These are phyloP conservation scores for Ogataea pini DNA, from an alignment of 805 yeast genomes.

Conservation along the genomic window DNA sequence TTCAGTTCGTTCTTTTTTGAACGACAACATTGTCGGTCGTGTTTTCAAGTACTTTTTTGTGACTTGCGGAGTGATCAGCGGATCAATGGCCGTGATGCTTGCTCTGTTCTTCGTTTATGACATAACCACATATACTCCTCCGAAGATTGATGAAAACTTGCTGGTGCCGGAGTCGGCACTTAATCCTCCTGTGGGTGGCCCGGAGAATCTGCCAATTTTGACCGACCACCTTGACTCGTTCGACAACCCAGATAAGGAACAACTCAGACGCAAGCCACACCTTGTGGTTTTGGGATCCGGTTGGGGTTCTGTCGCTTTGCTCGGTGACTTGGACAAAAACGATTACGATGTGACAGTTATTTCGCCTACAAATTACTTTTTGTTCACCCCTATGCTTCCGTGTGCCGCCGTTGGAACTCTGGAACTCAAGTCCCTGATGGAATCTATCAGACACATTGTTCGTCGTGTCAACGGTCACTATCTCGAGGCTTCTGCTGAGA, in stretches of 20 bases:
- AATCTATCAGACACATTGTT: constrained; percentile 61
- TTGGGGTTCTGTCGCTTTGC: constrained; percentile 67
- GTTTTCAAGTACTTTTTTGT: constrained; percentile 36
- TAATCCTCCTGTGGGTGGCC: constrained; percentile 62
- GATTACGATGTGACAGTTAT: constrained; percentile 66
- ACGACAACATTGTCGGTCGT: constrained; percentile 34
- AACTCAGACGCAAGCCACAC: constrained; percentile 50
- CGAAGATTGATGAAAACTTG: constrained; percentile 43
- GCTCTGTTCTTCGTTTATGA: constrained; percentile 62
- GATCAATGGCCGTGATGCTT: constrained; percentile 43
- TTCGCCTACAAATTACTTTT: constrained; percentile 67
- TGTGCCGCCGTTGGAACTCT: constrained; percentile 72
- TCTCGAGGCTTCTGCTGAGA: constrained; percentile 61
- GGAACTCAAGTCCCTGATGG: constrained; percentile 63
- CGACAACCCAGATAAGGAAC: constrained; percentile 50
- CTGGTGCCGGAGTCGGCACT: constrained; percentile 54
- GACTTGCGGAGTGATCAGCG: constrained; percentile 44
- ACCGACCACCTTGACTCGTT: constrained; percentile 56
- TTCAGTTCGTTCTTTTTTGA: constrained; percentile 16
- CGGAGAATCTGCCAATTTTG: constrained; percentile 67
- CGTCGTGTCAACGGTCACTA: constrained; percentile 57
- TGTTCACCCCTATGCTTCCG: constrained; percentile 70
- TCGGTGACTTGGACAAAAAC: constrained; percentile 51
- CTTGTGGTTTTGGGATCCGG: constrained; percentile 68
- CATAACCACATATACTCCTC: constrained; percentile 58